Evolutionary conservation across 306 rosid genomes (phyloP).

Genomic region (Bauhinia variegata): DNA sequence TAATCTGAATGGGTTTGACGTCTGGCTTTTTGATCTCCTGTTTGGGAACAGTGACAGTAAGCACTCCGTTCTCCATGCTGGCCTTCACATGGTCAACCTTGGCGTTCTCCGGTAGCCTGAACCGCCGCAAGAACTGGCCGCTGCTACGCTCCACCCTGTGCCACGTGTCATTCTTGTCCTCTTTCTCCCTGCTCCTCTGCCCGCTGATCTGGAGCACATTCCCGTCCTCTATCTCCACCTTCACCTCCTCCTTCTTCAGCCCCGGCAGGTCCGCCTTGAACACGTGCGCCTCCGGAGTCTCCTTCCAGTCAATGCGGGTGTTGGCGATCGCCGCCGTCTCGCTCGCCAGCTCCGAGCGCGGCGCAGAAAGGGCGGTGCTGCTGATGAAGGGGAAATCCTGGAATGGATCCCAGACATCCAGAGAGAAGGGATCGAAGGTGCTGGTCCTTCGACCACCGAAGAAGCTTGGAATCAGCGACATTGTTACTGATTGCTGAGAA

Average conservation of each 20-base stretch:
- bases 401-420: constrained; percentile 42
- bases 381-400: constrained; percentile 8
- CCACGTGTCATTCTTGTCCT: constrained; percentile 46
- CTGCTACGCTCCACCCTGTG: constrained; percentile 47
- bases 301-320: constrained; percentile 49
- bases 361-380: neutral
- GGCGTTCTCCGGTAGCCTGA: constrained; percentile 49
- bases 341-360: neutral
- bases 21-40: constrained; percentile 39
- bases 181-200: constrained; percentile 43
- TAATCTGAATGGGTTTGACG: constrained; percentile 41
- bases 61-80: constrained; percentile 43
- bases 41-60: constrained; percentile 46
- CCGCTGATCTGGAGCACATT: constrained; percentile 44
- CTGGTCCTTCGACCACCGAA: constrained; percentile 46
- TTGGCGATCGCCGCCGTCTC: constrained; percentile 35
- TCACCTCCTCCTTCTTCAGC: constrained; percentile 49
- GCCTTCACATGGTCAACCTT: constrained; percentile 41
- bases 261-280: constrained; percentile 48
- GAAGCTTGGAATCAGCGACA: constrained; percentile 52
- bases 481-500: neutral
- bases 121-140: constrained; percentile 44
- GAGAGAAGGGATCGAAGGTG: constrained; percentile 46
- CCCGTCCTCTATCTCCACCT: constrained; percentile 45
- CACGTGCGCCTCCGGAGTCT: constrained; percentile 46